These are phyloP conservation scores for Guyanaporus albipodus DNA, from an alignment of 768 basidiomycete species.

Conservation along the genomic window DNA sequence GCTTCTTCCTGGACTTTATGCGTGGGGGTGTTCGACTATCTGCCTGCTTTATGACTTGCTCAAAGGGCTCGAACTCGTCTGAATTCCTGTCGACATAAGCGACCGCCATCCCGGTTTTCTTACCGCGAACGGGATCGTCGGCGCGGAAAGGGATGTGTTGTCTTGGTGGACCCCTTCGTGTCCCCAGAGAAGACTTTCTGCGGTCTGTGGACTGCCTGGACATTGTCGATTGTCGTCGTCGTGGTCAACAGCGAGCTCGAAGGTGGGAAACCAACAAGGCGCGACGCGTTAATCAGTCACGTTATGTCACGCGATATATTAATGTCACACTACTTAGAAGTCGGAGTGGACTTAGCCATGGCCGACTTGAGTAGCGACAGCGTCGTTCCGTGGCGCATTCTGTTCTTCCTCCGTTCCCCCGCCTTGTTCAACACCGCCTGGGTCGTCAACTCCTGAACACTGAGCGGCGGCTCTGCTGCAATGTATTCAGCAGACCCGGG, in stretches of 20 bases:
- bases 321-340: slow-evolving; percentile 11
- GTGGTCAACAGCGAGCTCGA: slow-evolving; percentile 12
- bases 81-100: slow-evolving; percentile 66
- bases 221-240: slow-evolving; percentile 17
- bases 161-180: slow-evolving; percentile 56
- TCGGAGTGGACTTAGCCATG: slow-evolving; percentile 9
- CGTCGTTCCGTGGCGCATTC: neutral
- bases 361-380: slow-evolving; percentile 19
- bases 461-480: slow-evolving; percentile 25
- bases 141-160: slow-evolving; percentile 75
- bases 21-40: slow-evolving; percentile 62
- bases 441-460: slow-evolving; percentile 18
- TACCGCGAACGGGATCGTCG: slow-evolving; percentile 72
- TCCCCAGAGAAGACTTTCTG: slow-evolving; percentile 38
- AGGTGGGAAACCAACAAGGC: slow-evolving; percentile 28
- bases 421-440: slow-evolving; percentile 4
- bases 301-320: slow-evolving; percentile 22
- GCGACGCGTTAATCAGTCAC: slow-evolving; percentile 24
- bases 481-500: slow-evolving; percentile 53
- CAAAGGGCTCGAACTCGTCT: slow-evolving; percentile 82
- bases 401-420: slow-evolving; percentile 1
- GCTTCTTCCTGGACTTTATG: slow-evolving; percentile 50
- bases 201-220: slow-evolving; percentile 24
- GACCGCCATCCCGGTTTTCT: slow-evolving; percentile 74
- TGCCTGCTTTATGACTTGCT: slow-evolving; percentile 65